Evolutionary conservation across 768 basidiomycete species (phyloP), one percentile per base, ranked within the genome.

Genomic region (Tremella fuciformis): DNA sequence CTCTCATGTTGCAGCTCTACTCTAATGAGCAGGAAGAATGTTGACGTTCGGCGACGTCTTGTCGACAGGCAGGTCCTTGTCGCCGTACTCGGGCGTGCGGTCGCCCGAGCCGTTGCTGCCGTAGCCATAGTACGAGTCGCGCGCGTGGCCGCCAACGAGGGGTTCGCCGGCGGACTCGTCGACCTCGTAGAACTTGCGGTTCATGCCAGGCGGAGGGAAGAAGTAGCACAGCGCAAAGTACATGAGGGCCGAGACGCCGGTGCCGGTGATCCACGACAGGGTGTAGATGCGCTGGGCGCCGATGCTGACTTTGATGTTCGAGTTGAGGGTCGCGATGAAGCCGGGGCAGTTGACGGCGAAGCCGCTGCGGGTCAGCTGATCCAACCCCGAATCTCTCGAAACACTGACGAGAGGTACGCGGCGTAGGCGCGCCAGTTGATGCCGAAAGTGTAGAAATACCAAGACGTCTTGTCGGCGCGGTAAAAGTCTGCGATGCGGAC

Each of bases 211-310:
- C 2, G 83, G 82, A 2, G 88, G 87, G 76, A 82, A 88, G 19
- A 81, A n/a, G 53, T 75, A 66, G 77, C 85, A 87, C 46, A 86
- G 80, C 41, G 76, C 25, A 68, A 79, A 82, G 76, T 91, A 91
- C 44, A 86, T 70, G 58, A 87, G 50, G 8, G 83, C 79, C 1
- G 88, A 87, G 42, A 85, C 82, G 26, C 83, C 84, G 64, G 89
- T 87, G 25, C 89, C 89, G n/a, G 86, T 86, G 78, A 90, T 87
- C 82, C 89, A 91, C 13, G 87, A 84, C 79, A 89, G 81, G 53
- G 85, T 78, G 75, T 87, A 88, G 56, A 74, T 64, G 54, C 83
- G 81, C n/a, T 84, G 87, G 1, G 88, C 88, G 3, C 82, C 83
- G 22, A 86, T 69, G 6, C 87, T 84, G 0, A 89, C 88, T 0